Conservation (phyloP, 176 grass and related monocot genomes). For the Chrysopogon serrulatus region DNA sequence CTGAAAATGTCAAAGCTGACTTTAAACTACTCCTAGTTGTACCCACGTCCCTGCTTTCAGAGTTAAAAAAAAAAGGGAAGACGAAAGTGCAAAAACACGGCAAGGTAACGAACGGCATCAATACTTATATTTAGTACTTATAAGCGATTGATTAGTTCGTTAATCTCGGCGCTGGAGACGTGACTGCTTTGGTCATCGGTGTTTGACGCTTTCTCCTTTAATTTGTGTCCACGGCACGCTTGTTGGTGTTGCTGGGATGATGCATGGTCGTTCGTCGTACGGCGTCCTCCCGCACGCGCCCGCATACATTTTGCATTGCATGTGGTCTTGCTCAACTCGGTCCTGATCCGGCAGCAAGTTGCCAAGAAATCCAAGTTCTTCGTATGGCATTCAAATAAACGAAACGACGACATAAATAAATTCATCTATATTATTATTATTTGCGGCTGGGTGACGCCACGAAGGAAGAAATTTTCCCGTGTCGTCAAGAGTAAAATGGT, state of each 20-base stretch:
- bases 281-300: background rate
- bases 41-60: too few relatives aligned
- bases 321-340: background rate
- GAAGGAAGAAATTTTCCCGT: background rate
- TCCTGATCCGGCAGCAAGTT: background rate
- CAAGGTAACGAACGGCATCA: background rate
- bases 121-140: background rate
- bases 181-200: constrained; percentile 15
- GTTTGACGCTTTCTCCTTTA: background rate
- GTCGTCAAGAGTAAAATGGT: too few relatives aligned
- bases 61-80: background rate
- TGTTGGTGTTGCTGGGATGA: too few relatives aligned
- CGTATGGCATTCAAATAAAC: background rate
- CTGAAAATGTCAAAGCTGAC: constrained; percentile 41
- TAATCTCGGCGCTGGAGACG: background rate
- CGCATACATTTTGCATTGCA: background rate
- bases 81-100: background rate
- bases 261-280: background rate
- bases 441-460: background rate
- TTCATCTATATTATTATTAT: background rate
- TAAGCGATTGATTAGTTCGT: background rate
- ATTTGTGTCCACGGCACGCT: background rate
- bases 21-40: background rate
- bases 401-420: background rate
- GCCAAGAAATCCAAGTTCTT: background rate